Evolutionary conservation across 306 rosid genomes (phyloP).

Genomic region (Gleditsia sinensis): DNA sequence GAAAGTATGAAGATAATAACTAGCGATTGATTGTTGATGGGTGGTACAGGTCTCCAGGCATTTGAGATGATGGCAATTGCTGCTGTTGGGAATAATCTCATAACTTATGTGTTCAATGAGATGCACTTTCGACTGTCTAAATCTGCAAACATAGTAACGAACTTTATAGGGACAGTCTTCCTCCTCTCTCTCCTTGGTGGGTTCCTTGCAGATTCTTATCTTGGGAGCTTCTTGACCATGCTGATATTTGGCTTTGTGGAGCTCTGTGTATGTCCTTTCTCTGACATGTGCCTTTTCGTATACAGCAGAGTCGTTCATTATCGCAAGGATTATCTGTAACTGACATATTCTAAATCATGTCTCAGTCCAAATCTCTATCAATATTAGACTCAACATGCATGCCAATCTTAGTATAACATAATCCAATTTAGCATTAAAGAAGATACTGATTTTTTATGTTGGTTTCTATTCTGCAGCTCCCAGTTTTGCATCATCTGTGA

Average conservation of each 20-base stretch:
- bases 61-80: constrained; percentile 79
- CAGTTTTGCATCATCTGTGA: neutral
- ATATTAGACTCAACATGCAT: neutral
- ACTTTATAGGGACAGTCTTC: constrained; percentile 66
- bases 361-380: constrained; percentile 23
- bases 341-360: constrained; percentile 27
- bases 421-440: neutral
- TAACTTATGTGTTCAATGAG: constrained; percentile 59
- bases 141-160: constrained; percentile 67
- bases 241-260: constrained; percentile 61
- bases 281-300: neutral
- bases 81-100: constrained; percentile 66
- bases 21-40: constrained; percentile 1
- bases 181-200: constrained; percentile 69
- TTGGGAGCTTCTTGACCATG: constrained; percentile 68
- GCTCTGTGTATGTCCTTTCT: constrained; percentile 49
- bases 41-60: constrained; percentile 60
- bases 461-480: neutral
- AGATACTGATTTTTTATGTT: neutral
- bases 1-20: neutral
- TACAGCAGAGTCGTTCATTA: constrained; percentile 3
- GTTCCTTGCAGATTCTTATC: constrained; percentile 64
- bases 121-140: constrained; percentile 68
- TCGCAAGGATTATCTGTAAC: constrained; percentile 18
- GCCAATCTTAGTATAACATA: neutral